Conservation (phyloP, 176 grass and related monocot species). For the Alloteropsis semialata region DNA sequence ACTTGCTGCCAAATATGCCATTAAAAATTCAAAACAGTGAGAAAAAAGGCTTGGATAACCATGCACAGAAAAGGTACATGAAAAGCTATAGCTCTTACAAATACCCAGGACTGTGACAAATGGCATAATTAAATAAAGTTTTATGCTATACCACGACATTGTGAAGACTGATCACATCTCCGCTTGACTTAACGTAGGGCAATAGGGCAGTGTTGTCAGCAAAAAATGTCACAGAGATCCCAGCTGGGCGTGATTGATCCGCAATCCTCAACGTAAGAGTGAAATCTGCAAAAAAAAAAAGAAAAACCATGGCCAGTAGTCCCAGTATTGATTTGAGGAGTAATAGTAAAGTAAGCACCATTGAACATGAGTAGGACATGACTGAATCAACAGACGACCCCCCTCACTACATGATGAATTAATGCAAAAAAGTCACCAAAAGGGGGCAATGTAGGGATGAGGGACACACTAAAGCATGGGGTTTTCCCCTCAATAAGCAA, state of each 20-base stretch:
- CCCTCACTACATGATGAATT: not conserved
- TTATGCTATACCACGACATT: slow-evolving; percentile 52
- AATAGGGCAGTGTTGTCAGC: slow-evolving; percentile 46
- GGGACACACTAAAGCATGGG: not conserved
- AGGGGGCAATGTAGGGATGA: not conserved
- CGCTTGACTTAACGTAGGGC: slow-evolving; percentile 52
- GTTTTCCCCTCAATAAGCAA: not conserved
- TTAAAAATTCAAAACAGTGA: not conserved
- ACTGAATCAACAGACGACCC: not conserved
- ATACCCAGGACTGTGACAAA: slow-evolving; percentile 19
- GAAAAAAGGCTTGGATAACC: not conserved
- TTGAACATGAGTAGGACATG: not conserved
- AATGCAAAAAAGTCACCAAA: not conserved
- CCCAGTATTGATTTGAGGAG: not conserved
- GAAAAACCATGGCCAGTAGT: not conserved
- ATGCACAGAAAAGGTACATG: not conserved
- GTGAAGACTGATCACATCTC: slow-evolving; percentile 85
- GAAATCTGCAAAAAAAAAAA: slow-evolving; percentile 48
- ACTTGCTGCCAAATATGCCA: not conserved
- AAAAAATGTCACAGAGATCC: slow-evolving; percentile 62
- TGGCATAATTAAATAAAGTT: slow-evolving; percentile 16
- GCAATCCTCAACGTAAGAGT: slow-evolving; percentile 66
- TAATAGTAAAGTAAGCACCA: not conserved
- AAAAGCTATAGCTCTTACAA: not conserved
- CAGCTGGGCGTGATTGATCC: slow-evolving; percentile 50